These are phyloP conservation scores for Chaetomium tenue DNA, from an alignment of 495 filamentous ascomycete genomes.

Conservation along the genomic window DNA sequence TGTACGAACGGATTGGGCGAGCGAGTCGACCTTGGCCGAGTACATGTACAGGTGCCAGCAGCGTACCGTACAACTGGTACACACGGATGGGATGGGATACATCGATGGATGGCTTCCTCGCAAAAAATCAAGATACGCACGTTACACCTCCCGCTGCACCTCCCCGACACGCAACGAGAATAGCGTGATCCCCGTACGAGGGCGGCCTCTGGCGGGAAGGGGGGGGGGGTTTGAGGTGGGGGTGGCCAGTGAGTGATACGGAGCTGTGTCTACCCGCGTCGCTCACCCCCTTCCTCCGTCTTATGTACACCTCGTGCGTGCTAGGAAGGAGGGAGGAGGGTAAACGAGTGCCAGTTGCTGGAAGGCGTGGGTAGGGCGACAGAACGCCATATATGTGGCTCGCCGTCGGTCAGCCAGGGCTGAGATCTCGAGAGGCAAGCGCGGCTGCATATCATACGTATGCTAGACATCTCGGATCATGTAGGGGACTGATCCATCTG, in stretches of 20 bases:
- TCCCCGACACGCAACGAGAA: background rate
- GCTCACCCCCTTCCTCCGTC: background rate
- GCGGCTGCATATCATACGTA: background rate
- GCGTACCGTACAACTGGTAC: background rate
- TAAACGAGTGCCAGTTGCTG: too few species aligned
- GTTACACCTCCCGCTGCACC: constrained; percentile 14
- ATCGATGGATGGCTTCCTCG: background rate
- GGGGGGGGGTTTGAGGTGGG: background rate
- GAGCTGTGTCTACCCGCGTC: background rate
- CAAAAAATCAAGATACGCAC: constrained; percentile 1
- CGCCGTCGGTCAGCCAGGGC: constrained; percentile 1
- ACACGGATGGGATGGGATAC: background rate
- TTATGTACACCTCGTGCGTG: too few species aligned
- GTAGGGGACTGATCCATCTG: background rate
- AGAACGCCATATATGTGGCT: background rate
- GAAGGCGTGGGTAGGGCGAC: background rate
- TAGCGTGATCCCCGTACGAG: constrained; percentile 4
- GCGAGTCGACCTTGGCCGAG: too few species aligned
- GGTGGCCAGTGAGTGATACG: background rate
- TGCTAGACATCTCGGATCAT: too few species aligned
- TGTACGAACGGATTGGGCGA: too few species aligned
- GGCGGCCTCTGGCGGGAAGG: background rate
- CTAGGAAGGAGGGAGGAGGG: background rate
- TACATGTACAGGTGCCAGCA: background rate
- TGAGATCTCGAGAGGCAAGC: background rate